phyloP scores from a whole-genome alignment of 2,329 filamentous ascomycete species.

The Ascochyta rabiei region DNA sequence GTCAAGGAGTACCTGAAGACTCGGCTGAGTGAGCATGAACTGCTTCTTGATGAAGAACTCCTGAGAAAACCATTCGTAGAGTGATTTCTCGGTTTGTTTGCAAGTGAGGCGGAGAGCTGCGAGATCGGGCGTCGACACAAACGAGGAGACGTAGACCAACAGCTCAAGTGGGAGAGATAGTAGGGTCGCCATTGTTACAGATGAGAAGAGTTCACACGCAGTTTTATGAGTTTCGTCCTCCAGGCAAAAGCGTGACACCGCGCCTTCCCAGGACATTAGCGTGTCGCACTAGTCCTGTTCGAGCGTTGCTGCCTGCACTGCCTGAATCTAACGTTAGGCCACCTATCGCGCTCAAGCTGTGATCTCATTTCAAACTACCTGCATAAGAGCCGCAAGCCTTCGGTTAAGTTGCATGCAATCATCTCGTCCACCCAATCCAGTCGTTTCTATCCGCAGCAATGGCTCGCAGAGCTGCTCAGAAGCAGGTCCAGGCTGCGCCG shows the following conservation, averaged over 20 bases:
- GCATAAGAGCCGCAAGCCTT: conserved; percentile 11
- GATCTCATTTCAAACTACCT: conserved; percentile 2
- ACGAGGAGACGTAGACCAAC: conserved; percentile 58
- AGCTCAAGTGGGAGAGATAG: conserved; percentile 62
- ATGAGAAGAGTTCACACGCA: background rate
- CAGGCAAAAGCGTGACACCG: conserved; percentile 16
- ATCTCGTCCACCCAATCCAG: conserved; percentile 4
- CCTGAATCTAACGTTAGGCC: conserved; percentile 5
- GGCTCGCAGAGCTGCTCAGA: conserved; percentile 30
- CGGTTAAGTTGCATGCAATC: conserved; percentile 12
- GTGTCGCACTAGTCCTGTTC: conserved; percentile 4
- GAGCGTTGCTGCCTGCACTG: conserved; percentile 14
- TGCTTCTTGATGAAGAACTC: conserved; percentile 72
- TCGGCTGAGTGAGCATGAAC: conserved; percentile 66
- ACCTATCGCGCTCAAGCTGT: conserved; percentile 1
- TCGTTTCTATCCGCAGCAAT: conserved; percentile 17
- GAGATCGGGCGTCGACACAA: conserved; percentile 63
- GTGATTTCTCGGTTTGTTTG: conserved; percentile 59
- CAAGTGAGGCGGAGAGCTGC: conserved; percentile 62
- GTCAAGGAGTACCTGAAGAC: conserved; percentile 59
- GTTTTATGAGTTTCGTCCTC: background rate
- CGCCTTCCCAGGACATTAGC: conserved; percentile 4
- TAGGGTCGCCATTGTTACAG: conserved; percentile 29
- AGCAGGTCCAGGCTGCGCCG: conserved; percentile 36
- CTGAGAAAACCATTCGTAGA: conserved; percentile 62